Percentiles rank a stretch among this genome's conserved stretches.
These are phyloP conservation scores for Verticillium nonalfalfae DNA, from an alignment of 2,329 filamentous ascomycete genomes.

Conservation along the genomic window DNA sequence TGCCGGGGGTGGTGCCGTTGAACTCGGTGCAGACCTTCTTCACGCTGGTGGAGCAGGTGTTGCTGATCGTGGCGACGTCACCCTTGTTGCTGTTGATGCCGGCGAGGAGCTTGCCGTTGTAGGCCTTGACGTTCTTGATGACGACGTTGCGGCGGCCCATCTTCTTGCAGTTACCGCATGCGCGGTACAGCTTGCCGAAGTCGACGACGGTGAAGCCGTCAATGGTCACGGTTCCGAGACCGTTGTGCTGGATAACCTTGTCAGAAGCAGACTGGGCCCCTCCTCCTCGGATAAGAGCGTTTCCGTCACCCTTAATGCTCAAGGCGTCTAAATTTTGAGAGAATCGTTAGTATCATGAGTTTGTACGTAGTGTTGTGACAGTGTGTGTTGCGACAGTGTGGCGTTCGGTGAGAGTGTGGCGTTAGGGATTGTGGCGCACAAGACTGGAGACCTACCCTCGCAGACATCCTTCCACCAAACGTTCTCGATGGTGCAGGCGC, in stretches of 20 bases:
- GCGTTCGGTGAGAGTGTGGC: too few relatives aligned
- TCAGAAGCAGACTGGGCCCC: slow-evolving; percentile 9
- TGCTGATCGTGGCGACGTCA: slow-evolving; percentile 11
- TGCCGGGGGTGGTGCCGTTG: slow-evolving; percentile 11
- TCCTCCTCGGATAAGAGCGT: slow-evolving; percentile 6
- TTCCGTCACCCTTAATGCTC: slow-evolving; percentile 9
- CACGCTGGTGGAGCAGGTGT: slow-evolving; percentile 11
- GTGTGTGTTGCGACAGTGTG: too few relatives aligned
- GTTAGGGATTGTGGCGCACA: too few relatives aligned
- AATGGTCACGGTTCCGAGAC: slow-evolving; percentile 11
- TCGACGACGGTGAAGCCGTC: slow-evolving; percentile 10
- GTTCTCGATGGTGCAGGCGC: slow-evolving; percentile 33
- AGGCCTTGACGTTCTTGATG: slow-evolving; percentile 13
- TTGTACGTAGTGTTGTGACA: too few relatives aligned
- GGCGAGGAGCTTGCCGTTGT: slow-evolving; percentile 12
- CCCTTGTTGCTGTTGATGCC: slow-evolving; percentile 14
- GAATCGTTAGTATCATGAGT: too few relatives aligned
- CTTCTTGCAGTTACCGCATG: slow-evolving; percentile 12
- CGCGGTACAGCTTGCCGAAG: slow-evolving; percentile 13
- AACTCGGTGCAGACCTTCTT: slow-evolving; percentile 13
- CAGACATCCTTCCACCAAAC: slow-evolving; percentile 44
- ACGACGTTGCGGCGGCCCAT: slow-evolving; percentile 11
- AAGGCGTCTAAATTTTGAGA: slow-evolving; percentile 4
- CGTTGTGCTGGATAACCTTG: slow-evolving; percentile 13
- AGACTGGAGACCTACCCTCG: slow-evolving; percentile 15